Evolutionary conservation across 768 basidiomycete species (phyloP), one percentile per base, ranked within the genome.

Genomic region (Boletus rufocinnamomeus): DNA sequence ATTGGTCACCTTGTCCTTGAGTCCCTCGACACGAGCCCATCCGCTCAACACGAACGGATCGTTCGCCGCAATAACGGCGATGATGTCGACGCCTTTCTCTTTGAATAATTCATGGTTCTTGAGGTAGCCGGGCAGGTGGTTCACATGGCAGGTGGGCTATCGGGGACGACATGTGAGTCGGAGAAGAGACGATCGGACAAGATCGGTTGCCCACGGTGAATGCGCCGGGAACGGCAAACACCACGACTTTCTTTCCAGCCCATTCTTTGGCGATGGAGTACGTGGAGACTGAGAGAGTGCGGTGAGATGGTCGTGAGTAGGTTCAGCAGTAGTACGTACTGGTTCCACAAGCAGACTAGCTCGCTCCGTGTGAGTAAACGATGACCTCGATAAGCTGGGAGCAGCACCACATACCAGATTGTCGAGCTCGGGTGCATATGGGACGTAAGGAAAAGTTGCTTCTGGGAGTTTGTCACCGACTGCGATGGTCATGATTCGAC

Each of bases 211-310:
- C 59, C 61, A 90, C 89, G 17, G 89, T 89, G 77, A 91, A 91
- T 17, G 89, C 88, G 47, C 91, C 91, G 19, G 90, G 91, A 35
- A 91, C 88, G 56, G 88, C 78, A 70, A 93, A 80, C 52, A 92
- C 67, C 38, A 92, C 87, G 52, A 93, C 88, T 70, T 88, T 89
- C 79, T 93, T 93, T 67, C 85, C 86, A 72, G 86, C 87, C 88
- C 88, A 91, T 48, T 82, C 78, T 57, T 84, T 76, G 28, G 83
- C 16, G 58, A 67, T 89, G 40, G 72, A 75, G 61, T 90, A 74
- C 41, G 76, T 76, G 46, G 74, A 71, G 38, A 85, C 88, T 88
- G 68, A 0, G 40, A 6, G 30, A 23, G 44, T 17, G 47, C 38
- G 37, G 48, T 57, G 53, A 57, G 55, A 55, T 47, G 0, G 27